These are phyloP conservation scores for Chalciporus pseudorubinellus DNA, from an alignment of 768 basidiomycete species.

Conservation along the genomic window DNA sequence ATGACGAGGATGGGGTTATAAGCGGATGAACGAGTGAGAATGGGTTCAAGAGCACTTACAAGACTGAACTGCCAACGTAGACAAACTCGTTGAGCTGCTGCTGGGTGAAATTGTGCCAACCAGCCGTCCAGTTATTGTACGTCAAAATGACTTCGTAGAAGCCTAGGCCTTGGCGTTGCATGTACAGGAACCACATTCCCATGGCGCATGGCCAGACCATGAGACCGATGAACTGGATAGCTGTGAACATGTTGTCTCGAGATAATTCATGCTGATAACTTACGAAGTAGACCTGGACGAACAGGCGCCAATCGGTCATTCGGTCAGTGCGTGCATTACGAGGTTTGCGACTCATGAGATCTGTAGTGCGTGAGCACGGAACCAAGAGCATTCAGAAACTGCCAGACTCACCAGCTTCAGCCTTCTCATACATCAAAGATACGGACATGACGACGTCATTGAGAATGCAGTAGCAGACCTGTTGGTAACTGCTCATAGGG, in stretches of 20 bases:
- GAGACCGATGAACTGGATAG: constrained; percentile 38
- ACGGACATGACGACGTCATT: constrained; percentile 53
- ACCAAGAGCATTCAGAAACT: background rate
- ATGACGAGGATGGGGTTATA: background rate
- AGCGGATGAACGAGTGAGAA: background rate
- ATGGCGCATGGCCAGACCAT: constrained; percentile 46
- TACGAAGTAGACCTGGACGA: constrained; percentile 48
- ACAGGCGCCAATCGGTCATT: constrained; percentile 47
- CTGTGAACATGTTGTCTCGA: constrained; percentile 1
- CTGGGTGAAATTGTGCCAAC: constrained; percentile 32
- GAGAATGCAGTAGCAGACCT: constrained; percentile 52
- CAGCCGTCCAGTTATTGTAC: constrained; percentile 39
- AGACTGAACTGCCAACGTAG: constrained; percentile 40
- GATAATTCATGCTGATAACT: constrained; percentile 10
- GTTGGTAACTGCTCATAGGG: constrained; percentile 52
- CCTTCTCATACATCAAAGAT: constrained; percentile 49
- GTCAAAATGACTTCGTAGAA: constrained; percentile 38
- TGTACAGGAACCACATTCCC: constrained; percentile 41
- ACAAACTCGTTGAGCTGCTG: constrained; percentile 37
- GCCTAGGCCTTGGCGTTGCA: constrained; percentile 33
- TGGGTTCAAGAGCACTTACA: constrained; percentile 27
- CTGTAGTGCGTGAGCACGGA: constrained; percentile 14
- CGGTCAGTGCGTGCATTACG: constrained; percentile 47
- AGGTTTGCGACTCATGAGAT: constrained; percentile 48
- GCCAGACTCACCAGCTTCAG: constrained; percentile 40